These are phyloP conservation scores for Brassica hybrid DNA, from an alignment of 441 rosid species.

Conservation along the genomic window DNA sequence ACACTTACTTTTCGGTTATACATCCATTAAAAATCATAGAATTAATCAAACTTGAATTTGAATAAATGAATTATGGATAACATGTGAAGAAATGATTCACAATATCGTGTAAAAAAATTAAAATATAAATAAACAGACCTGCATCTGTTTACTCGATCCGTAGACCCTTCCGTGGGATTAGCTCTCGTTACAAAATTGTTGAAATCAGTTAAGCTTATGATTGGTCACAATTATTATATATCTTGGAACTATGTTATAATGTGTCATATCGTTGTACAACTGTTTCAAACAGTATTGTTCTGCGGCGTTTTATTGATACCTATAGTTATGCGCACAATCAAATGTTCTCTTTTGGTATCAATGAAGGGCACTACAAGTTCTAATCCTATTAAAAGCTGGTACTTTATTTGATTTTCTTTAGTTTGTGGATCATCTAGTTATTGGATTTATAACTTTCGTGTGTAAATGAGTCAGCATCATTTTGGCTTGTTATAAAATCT, in stretches of 20 bases:
- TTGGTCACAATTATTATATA: conserved; percentile 5
- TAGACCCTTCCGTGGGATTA: too few relatives aligned
- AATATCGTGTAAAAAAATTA: too few relatives aligned
- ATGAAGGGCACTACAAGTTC: conserved; percentile 13
- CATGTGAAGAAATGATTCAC: too few relatives aligned
- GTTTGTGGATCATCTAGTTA: conserved; percentile 35
- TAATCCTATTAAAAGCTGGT: conserved; percentile 5
- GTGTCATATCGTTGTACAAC: conserved; percentile 3
- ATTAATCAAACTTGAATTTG: too few relatives aligned
- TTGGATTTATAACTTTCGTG: conserved; percentile 14
- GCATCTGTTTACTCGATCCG: too few relatives aligned
- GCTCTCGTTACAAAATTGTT: too few relatives aligned
- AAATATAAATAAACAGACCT: too few relatives aligned
- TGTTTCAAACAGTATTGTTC: conserved; percentile 2
- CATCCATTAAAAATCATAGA: too few relatives aligned
- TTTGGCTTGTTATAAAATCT: conserved; percentile 33
- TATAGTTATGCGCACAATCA: not conserved
- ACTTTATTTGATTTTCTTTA: conserved; percentile 28
- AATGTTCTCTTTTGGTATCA: conserved; percentile 15
- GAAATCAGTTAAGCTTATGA: conserved; percentile 11
- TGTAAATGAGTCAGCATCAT: conserved; percentile 42
- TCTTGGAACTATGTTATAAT: not conserved
- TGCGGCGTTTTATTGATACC: not conserved
- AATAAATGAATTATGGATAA: too few relatives aligned
- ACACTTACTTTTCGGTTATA: too few relatives aligned